Evolutionary conservation across 2,329 filamentous ascomycete genomes (phyloP), one percentile per base, ranked within the genome.

Genomic region (Neofusicoccum sp.): DNA sequence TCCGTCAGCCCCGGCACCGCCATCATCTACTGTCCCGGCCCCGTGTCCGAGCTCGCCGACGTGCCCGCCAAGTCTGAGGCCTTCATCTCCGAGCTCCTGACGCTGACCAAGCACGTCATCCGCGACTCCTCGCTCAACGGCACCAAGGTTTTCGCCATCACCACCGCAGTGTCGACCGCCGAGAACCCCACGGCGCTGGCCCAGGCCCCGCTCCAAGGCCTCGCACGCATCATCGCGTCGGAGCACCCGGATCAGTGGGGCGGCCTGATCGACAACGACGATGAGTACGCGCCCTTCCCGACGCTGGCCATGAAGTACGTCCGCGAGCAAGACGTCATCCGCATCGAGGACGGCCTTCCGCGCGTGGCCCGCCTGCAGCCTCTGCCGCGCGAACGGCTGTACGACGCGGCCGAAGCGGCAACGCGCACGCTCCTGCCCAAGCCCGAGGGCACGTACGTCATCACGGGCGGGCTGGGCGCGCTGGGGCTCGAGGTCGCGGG

Each of bases 391-490:
- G 33, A 47, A 37, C 67, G 52, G n/a, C 65, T 33, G 8, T 5
- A 37, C 22, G 11, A 2, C 9, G 9, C 36, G 16, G 11, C 2
- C 16, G 11, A 12, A 8, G 34, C 36, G 14, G 44, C 60, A 9
- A 29, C 31, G 5, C 61, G 33, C 12, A 66, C 56, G 1, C 54
- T 70, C 33, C 58, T 68, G n/a, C 73, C 73, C 6, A 62, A 52
- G 29, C 66, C 71, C 22, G 69, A 75, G 12, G 78, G 78, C 3
- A 80, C 79, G 0, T 81, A 81, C 62, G 29, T 81, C 22, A 74
- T 81, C 34, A 78, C 78, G 9, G 78, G 79, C 48, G 77, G 78
- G 1, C 69, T 80, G 12, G 78, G 78, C 3, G 73, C 72, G 7
- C 71, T 81, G 3, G 79, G 79, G 2, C 71, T 81, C 5, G 74